These are phyloP conservation scores for Fistulifera pelliculosa DNA, from an alignment of 108 stramenopile genomes.

Conservation along the genomic window DNA sequence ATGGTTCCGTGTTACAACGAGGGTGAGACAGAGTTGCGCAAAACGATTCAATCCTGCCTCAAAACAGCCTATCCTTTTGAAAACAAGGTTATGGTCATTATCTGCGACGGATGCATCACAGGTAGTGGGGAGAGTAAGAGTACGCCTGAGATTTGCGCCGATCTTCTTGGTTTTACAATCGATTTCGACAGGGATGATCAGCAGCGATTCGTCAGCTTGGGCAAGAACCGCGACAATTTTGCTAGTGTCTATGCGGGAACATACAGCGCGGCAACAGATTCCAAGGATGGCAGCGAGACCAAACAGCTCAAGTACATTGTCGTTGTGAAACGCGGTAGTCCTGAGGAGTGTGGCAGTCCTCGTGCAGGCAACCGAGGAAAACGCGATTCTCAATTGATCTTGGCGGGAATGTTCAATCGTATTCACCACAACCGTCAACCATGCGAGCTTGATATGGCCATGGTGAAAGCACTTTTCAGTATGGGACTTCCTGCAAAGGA, in stretches of 20 bases:
- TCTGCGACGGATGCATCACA: constrained; percentile 20
- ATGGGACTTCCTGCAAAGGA: constrained; percentile 41
- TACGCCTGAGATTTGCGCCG: constrained; percentile 37
- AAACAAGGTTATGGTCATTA: constrained; percentile 34
- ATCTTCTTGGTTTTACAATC: constrained; percentile 41
- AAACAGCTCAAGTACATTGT: constrained; percentile 40
- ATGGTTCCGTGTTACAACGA: constrained; percentile 60
- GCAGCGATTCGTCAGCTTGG: constrained; percentile 35
- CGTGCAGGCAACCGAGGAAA: constrained; percentile 50
- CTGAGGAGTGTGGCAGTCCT: constrained; percentile 34
- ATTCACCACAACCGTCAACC: constrained; percentile 40
- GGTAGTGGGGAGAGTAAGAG: constrained; percentile 35
- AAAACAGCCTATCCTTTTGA: constrained; percentile 42
- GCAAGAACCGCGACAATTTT: constrained; percentile 25
- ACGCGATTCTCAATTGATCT: constrained; percentile 50
- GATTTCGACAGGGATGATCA: constrained; percentile 23
- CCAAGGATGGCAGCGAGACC: background rate
- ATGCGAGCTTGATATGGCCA: constrained; percentile 37
- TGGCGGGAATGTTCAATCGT: constrained; percentile 47
- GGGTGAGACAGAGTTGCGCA: constrained; percentile 39
- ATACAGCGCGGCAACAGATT: constrained; percentile 15
- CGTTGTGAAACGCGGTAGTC: constrained; percentile 39
- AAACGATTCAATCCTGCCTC: constrained; percentile 38
- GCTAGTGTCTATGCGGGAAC: constrained; percentile 41
- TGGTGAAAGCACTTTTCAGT: constrained; percentile 29